These are phyloP conservation scores for Claviceps paspali DNA, from an alignment of 2,329 filamentous ascomycete species.

Conservation along the genomic window DNA sequence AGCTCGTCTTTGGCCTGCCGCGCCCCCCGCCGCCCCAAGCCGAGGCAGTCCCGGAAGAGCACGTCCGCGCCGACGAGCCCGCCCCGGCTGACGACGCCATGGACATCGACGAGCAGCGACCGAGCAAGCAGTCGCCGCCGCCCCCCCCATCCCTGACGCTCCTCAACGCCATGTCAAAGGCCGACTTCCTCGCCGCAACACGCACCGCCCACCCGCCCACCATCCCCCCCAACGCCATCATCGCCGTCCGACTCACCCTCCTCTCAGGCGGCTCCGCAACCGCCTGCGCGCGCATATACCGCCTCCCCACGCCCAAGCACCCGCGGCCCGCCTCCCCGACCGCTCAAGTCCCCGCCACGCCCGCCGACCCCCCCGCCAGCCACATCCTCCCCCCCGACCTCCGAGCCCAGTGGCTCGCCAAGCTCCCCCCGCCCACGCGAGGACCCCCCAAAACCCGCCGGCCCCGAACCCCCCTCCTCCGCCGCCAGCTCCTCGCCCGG, in stretches of 20 bases:
- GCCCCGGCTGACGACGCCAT: constrained; percentile 13
- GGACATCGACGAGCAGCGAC: constrained; percentile 14
- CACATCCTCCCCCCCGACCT: constrained; percentile 32
- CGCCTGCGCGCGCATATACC: constrained; percentile 70
- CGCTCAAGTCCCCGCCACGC: constrained; percentile 31
- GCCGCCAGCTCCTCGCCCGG: constrained; percentile 30
- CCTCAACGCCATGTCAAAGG: constrained; percentile 12
- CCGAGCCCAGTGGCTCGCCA: constrained; percentile 56
- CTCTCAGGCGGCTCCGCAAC: constrained; percentile 54
- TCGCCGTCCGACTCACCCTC: constrained; percentile 53
- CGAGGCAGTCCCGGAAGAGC: not conserved
- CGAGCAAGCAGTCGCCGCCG: not conserved
- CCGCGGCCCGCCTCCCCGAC: constrained; percentile 15
- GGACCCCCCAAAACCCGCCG: too few relatives aligned
- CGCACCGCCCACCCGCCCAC: constrained; percentile 12
- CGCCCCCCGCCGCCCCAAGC: constrained; percentile 6
- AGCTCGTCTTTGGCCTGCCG: constrained; percentile 38
- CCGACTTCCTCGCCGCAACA: constrained; percentile 17
- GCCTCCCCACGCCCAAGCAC: constrained; percentile 42
- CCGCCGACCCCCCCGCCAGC: constrained; percentile 13
- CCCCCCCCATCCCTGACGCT: constrained; percentile 6
- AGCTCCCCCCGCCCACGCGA: constrained; percentile 27
- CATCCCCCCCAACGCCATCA: constrained; percentile 22
- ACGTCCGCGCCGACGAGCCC: constrained; percentile 3
- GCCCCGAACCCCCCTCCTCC: too few relatives aligned